phyloP scores from a whole-genome alignment of 108 stramenopile species.

The Licmophora abbreviata region DNA sequence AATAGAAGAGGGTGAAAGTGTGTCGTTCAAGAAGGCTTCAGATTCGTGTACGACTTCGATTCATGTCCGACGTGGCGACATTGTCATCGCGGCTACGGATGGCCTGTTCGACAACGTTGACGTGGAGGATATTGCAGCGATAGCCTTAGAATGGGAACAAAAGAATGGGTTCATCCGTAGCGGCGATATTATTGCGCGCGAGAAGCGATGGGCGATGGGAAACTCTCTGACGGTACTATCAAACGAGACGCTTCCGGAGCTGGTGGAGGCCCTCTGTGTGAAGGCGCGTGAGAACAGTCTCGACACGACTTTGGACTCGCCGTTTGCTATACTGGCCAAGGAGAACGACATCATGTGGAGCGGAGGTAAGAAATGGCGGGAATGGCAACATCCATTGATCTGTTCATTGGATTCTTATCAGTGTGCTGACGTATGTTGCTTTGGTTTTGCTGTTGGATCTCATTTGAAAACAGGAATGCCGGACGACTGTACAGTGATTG shows the following conservation, averaged over 20 bases:
- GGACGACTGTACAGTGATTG: constrained; percentile 89
- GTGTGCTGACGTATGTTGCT: not conserved
- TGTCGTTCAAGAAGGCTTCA: constrained; percentile 72
- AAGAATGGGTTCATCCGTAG: constrained; percentile 69
- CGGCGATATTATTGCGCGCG: constrained; percentile 53
- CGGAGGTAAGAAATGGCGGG: constrained; percentile 51
- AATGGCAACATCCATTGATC: too few relatives aligned
- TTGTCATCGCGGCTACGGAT: constrained; percentile 93
- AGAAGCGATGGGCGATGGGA: constrained; percentile 68
- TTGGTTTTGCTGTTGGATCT: not conserved
- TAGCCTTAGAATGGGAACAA: constrained; percentile 86
- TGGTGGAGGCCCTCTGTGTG: constrained; percentile 42
- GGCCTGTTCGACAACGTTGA: constrained; percentile 97
- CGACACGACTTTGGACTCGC: constrained; percentile 72
- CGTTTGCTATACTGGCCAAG: constrained; percentile 94
- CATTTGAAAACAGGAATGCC: constrained; percentile 63
- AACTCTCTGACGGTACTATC: constrained; percentile 43
- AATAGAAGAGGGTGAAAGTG: constrained; percentile 32
- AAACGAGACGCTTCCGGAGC: constrained; percentile 23
- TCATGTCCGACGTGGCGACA: constrained; percentile 88
- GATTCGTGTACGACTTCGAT: constrained; percentile 88
- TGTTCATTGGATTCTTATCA: too few relatives aligned
- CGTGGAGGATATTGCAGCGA: constrained; percentile 80
- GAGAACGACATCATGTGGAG: constrained; percentile 99
- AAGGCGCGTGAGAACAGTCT: constrained; percentile 82